Base-by-base conservation (phyloP, 805 yeast species). In the Metschnikowia amazonensis region DNA sequence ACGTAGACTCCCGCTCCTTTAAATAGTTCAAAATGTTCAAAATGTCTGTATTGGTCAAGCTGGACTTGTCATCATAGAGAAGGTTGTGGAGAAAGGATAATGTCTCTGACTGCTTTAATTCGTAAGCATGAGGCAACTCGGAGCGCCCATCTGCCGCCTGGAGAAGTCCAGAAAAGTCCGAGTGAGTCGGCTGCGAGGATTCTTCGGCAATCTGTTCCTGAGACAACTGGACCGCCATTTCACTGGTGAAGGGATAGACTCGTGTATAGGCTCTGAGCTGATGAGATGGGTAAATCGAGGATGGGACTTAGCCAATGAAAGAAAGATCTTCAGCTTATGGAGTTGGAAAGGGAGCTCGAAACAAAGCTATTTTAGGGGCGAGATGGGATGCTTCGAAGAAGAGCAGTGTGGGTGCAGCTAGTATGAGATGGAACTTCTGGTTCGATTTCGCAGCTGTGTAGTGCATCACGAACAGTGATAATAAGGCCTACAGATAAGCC, bases 91-190 rank as follows among this genome's bases (percentile, higher is more conserved):
- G 56, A 46, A 70, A 69, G 1, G 70, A 64, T 30, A 69, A 55
- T n/a, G 73, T 66, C 41, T 70, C 74, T 1, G 72, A 67, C 49
- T 63, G 72, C 53, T 58, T 64, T 34, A 69, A 57, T 47, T 70
- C 75, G 48, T 67, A 69, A 34, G 68, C 71, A 36, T 55, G 59
- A n/a, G 54, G 50, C 4, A 53, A 42, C 21, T 50, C 49, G 30
- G 40, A 42, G 2, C 42, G 34, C 7, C 32, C 29, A 2, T n/a
- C 43, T 1, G 51, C 37, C 9, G 40, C 8, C 7, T 34, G 44
- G n/a, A 48, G 17, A 21, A 36, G 20, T 5, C 34, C 47, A 3
- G 51, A 35, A 30, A 43, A 28, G 24, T 43, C 47, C 4, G 42
- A 29, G n/a, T 39, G 40, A 3, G 29, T 25, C 24, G 42, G 29